Base-by-base conservation (phyloP, 2,329 filamentous ascomycete genomes). In the Talaromyces funiculosus region DNA sequence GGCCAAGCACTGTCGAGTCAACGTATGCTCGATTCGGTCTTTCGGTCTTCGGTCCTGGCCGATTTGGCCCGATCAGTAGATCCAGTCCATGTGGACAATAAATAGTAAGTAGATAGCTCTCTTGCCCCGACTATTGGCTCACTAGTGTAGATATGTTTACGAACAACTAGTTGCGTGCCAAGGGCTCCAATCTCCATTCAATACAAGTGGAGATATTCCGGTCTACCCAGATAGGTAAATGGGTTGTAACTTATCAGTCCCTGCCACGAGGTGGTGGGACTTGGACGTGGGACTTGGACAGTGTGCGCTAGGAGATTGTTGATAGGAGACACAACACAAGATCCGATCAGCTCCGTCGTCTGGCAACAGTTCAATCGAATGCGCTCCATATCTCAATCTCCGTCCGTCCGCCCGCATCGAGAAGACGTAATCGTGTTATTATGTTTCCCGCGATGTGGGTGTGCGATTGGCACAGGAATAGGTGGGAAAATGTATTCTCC, bases 201-300 rank as follows among this genome's bases (percentile, higher is more conserved):
- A 29, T n/a, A 47, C 43, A 47, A 14, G 43, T 29, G 24, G 43
- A 26, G 22, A 26, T 12, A 26, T 29, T 29, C 29, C 24, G 24
- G 43, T 26, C 42, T 45, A 26, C 42, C 14, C 42, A 26, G 38
- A 54, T 10, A 18, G 4, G 53, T 29, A 55, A n/a, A n/a, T n/a
- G n/a, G n/a, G n/a, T n/a, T n/a, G n/a, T n/a, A n/a, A n/a, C n/a
- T n/a, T n/a, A n/a, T n/a, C n/a, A 55, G 53, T 55, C 35, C 33
- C 45, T 45, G 54, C 54, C 54, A 57, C 54, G 38, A 57, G 54
- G 54, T 35, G 40, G 51, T 24, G 31, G 54, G 54, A 47, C 43
- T 47, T 47, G 43, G 43, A 26, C 14, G 29, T 24, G 31, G 54
- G 54, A 47, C 43, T 47, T 47, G 43, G 43, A 26, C 14, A 47